These are phyloP conservation scores for Microascus cirrosus DNA, from an alignment of 2,329 filamentous ascomycete species.

Conservation along the genomic window DNA sequence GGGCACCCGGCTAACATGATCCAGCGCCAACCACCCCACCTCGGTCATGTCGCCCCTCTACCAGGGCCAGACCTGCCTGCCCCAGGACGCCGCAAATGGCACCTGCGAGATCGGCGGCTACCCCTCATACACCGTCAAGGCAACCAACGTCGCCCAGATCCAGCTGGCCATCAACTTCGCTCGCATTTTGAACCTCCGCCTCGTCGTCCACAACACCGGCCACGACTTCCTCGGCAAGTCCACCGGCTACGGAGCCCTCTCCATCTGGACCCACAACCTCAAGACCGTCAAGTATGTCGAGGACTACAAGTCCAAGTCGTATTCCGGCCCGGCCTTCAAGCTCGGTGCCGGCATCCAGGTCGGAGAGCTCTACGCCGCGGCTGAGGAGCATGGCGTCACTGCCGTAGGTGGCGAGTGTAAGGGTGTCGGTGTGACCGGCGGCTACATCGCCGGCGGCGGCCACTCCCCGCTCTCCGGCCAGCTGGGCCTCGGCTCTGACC, in stretches of 20 bases:
- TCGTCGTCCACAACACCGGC: conserved; percentile 22
- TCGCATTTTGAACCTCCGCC: conserved; percentile 21
- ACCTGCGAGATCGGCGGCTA: conserved; percentile 32
- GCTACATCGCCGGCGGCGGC: conserved; percentile 50
- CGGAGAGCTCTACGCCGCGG: conserved; percentile 38
- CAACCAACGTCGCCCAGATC: conserved; percentile 17
- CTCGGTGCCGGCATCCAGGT: conserved; percentile 43
- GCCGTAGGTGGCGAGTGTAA: conserved; percentile 43
- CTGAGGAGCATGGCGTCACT: conserved; percentile 29
- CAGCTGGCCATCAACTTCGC: conserved; percentile 23
- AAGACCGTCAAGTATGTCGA: conserved; percentile 16
- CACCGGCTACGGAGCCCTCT: conserved; percentile 21
- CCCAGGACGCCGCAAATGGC: conserved; percentile 15
- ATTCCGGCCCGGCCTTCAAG: conserved; percentile 38
- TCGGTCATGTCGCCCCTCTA: conserved; percentile 12
- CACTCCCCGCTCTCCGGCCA: conserved; percentile 39
- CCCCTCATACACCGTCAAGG: conserved; percentile 25
- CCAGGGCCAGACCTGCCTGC: conserved; percentile 10
- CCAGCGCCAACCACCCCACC: conserved; percentile 18
- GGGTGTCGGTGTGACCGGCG: conserved; percentile 47
- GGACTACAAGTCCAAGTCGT: conserved; percentile 12
- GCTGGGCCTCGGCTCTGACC: conserved; percentile 50
- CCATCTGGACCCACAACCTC: conserved; percentile 28
- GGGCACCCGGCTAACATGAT: conserved; percentile 6
- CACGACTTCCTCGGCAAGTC: conserved; percentile 22